Base-by-base conservation (phyloP, 2,329 filamentous ascomycete genomes). In the Boeremia lycopersici region DNA sequence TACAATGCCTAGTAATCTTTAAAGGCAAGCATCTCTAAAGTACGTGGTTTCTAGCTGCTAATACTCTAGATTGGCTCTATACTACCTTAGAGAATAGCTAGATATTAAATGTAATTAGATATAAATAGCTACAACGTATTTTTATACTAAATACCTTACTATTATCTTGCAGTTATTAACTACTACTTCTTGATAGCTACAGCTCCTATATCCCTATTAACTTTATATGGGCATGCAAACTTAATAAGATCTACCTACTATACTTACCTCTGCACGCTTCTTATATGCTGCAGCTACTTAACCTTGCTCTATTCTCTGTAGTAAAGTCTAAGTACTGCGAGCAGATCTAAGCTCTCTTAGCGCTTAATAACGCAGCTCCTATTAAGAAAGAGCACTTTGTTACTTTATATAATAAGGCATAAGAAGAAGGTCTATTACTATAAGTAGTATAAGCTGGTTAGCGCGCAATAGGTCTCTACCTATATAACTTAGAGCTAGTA, bases 1-100 rank as follows among this genome's bases (percentile, higher is more conserved):
- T 60, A 3, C 34, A 48, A 34, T 49, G 35, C 25, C 33, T 50
- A 38, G 48, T 63, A 11, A 57, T 63, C 19, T 63, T 63, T 41
- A 63, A 61, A 44, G 60, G 58, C 23, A 52, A 65, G 43, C 36
- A 47, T 48, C 42, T 61, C n/a, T 45, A 65, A 41, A 56, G 36
- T 9, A 58, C 54, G 3, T 65, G 45, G 56, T 62, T 63, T 47
- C 53, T 55, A 23, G 23, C 41, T n/a, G 17, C 10, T 25, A n/a
- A 33, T 15, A 38, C 53, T 19, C 58, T 51, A 33, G 26, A 60
- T 13, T 61, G 43, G 60, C 40, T 48, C 9, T 62, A 60, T 30
- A 55, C 41, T 38, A 55, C 50, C 30, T 56, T 40, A 23, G 39
- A 48, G 43, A 62, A 62, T 33, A 46, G 56, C 15, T 62, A 46